Base-by-base conservation (phyloP, 2,329 filamentous ascomycete genomes). In the Aaosphaeria pasadenensis region DNA sequence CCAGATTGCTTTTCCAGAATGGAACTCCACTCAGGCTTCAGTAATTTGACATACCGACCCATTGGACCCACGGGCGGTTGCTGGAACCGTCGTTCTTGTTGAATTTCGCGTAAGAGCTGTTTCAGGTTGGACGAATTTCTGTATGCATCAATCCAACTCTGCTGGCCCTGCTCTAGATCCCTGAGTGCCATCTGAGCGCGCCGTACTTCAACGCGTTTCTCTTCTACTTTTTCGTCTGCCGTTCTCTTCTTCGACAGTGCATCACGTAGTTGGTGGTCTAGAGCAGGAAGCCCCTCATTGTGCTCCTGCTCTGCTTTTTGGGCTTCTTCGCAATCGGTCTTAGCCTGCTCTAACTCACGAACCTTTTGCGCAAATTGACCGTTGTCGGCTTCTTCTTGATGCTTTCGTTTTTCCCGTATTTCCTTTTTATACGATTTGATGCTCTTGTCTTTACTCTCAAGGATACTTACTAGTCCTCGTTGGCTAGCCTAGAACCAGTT, bases 1-100 rank as follows among this genome's bases (percentile, higher is more conserved):
- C 89, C 89, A 41, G 96, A 79, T 1, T 82, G 82, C 53, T 81
- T 87, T 65, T 99, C 94, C 11, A 99, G 70, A 39, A 95, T 84
- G 1, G 82, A 80, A 1, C 86, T 87, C 94, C 94, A 99, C 58
- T 89, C 79, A 1, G 89, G 87, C 56, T 92, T 85, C 33, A 84
- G 74, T 28, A 99, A 74, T 55, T 84, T 85, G 44, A 99, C 79
- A 60, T 94, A 82, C 28, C 84, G 76, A 30, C 91, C 94, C 11
- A 97, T 76, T 0, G 94, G 94, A 0, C 94, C 94, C 32, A 97
- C 76, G 2, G 94, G 94, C 52, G 80, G 85, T 39, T 81, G 74
- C 28, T 76, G 74, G 63, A 95, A 97, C 0, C 84, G 77, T 2
- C 54, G 69, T 48, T 95, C 89, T n/a, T 76, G 73, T 5, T 83